Evolutionary conservation across 176 grass and related monocot species (phyloP), one percentile per base, ranked within the genome.

Genomic region (Olyra latifolia): DNA sequence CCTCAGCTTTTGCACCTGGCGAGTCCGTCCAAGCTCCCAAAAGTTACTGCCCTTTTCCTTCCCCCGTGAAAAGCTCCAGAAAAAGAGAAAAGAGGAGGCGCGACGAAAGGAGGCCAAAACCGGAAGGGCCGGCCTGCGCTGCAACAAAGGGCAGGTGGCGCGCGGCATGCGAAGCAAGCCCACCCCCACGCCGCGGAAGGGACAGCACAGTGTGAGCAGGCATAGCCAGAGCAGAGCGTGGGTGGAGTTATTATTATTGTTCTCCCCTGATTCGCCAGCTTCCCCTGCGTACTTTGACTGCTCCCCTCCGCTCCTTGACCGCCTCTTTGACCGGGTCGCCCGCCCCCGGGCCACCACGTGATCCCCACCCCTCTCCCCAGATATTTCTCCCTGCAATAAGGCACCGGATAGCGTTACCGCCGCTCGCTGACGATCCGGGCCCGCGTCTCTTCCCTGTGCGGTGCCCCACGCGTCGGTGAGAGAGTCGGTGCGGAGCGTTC

Each of bases 391-490:
- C 6, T n/a, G 19, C 50, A 54, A 54, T 54, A 54, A 54, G 19
- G 50, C 50, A 2, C 19, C 5, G 7, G 50, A 54, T n/a, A 20
- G 8, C 19, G 50, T 50, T 50, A 14, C 15, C 16, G 4, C 16
- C 5, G 5, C 6, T 54, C 45, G 30, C 46, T 49, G 68, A 29
- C 13, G 1, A 7, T 0, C 0, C 2, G 32, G 72, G 14, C 72
- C 32, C 0, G 8, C 19, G 0, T 3, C 7, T 16, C 2, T 30
- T 30, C 2, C 23, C 23, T 6, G 0, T 2, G 0, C 1, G 0
- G 2, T 0, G 19, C 0, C 32, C 19, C 17, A 10, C 2, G 0
- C 10, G 52, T 75, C 52, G 40, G 30, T 40, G 50, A 8, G 0
- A 3, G 1, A 1, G 58, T 8, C 14, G 12, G 12, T 0, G 23